Base-by-base conservation (phyloP, 176 grass and related monocot genomes). In the Poa annua region DNA sequence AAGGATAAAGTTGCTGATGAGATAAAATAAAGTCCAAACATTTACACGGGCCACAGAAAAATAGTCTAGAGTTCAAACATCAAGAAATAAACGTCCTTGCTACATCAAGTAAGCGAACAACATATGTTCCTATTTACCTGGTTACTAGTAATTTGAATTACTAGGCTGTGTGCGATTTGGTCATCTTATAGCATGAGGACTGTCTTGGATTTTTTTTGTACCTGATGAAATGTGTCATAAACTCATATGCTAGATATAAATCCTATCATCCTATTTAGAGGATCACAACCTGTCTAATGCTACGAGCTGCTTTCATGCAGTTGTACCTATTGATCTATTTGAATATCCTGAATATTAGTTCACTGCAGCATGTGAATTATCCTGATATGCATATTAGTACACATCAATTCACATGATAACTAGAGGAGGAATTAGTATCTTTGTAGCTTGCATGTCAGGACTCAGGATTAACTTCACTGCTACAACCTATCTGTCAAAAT, bases 291-390 rank as follows among this genome's bases (percentile, higher is more conserved):
- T 24, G 38, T 34, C 19, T 15, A 41, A 38, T 51, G 32, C 44
- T 78, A 79, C 42, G 2, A 42, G 19, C 10, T 24, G 44, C 52
- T 82, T 74, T 29, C 67, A 48, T 66, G 22, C 13, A 65, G 53
- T 36, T 64, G 26, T 60, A 51, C 25, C 26, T 81, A 68, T 5
- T 22, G 29, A 41, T 32, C 19, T 52, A 21, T 85, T 42, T 69
- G 38, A 39, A 67, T 19, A 51, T 71, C 62, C 62, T 64, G 3
- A 76, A 35, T n/a, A 41, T 41, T 41, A 81, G 74, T 47, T n/a
- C 12, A 76, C 2, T 70, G 16, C 29, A 68, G 6, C n/a, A 17
- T 64, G 26, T 36, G 19, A 84, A 64, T 48, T 71, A 62, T 82
- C 4, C 21, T 15, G 47, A 13, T 34, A 56, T n/a, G n/a, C 56